Evolutionary conservation across 768 basidiomycete species (phyloP), one percentile per base, ranked within the genome.

Genomic region (Cubamyces sp.): DNA sequence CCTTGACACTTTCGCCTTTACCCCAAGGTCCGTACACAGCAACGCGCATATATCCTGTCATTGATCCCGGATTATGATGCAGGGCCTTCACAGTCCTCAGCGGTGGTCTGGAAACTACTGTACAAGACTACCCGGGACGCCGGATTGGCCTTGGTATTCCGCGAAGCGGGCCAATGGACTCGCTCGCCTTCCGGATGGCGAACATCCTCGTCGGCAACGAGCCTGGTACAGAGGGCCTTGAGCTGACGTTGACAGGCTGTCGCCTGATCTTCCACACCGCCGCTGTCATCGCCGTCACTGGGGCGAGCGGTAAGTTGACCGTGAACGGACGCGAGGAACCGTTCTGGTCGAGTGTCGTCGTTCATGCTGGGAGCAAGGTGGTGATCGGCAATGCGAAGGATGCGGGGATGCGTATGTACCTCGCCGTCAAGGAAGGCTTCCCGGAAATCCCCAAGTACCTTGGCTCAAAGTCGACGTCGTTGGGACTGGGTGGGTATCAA

Each of bases 401-500:
- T 7, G 63, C 71, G 8, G 87, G 88, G 0, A 80, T 84, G 59
- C 77, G 87, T 49, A 73, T 73, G 3, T 89, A 90, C 64, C 62
- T 90, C 34, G 79, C 81, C 14, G 69, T 89, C 23, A 75, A 77
- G 39, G 87, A 86, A 2, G 88, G 87, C 0, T 82, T 90, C 62
- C 87, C 87, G 0, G 76, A 75, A 16, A 74, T 87, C 1, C 82
- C 85, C 37, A 5, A 59, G 5, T 89, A 86, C 68, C 75, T 89
- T 1, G 86, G 82, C 3, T 86, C 85, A 0, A 89, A 88, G 73
- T 84, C 85, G 5, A 87, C 87, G 21, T 86, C 83, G 1, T 79
- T 86, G 78, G 82, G 84, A 15, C 65, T 86, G 12, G 86, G 86
- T 45, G 84, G 86, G 2, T 86, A 84, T 68, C 86, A 86, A 82